Conservation (phyloP, 2,329 filamentous ascomycete species). For the Colletotrichum tamarilloi region DNA sequence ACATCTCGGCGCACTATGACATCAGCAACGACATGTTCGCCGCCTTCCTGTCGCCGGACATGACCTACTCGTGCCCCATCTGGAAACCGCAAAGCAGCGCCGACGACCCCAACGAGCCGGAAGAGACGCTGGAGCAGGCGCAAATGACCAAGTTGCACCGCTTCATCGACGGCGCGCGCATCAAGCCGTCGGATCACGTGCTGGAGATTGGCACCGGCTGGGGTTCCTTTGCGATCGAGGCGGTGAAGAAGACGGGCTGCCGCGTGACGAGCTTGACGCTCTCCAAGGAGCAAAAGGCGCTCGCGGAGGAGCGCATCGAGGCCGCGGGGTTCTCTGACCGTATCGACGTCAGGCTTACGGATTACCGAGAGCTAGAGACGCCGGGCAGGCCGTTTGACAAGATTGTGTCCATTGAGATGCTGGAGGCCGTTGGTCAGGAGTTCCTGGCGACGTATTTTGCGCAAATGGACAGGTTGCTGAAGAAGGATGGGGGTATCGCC, state of each 20-base stretch:
- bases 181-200: constrained; percentile 74
- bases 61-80: constrained; percentile 81
- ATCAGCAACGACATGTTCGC: constrained; percentile 82
- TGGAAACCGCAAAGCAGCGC: constrained; percentile 60
- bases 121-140: constrained; percentile 72
- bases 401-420: constrained; percentile 81
- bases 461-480: constrained; percentile 71
- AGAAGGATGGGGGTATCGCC: constrained; percentile 73
- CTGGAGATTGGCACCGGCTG: constrained; percentile 82
- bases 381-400: constrained; percentile 72
- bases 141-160: constrained; percentile 75
- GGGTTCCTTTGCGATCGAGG: constrained; percentile 79
- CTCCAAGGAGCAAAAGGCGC: constrained; percentile 74
- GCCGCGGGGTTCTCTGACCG: constrained; percentile 68
- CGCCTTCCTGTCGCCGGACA: constrained; percentile 78
- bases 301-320: constrained; percentile 74
- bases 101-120: constrained; percentile 47
- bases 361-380: constrained; percentile 72
- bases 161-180: constrained; percentile 73
- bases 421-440: constrained; percentile 78
- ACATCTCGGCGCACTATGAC: constrained; percentile 80
- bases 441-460: constrained; percentile 76
- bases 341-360: constrained; percentile 74
- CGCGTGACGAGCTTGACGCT: constrained; percentile 76
- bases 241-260: constrained; percentile 74